Evolutionary conservation across 2,329 filamentous ascomycete species (phyloP).

Genomic region (Aspergillus tanneri): DNA sequence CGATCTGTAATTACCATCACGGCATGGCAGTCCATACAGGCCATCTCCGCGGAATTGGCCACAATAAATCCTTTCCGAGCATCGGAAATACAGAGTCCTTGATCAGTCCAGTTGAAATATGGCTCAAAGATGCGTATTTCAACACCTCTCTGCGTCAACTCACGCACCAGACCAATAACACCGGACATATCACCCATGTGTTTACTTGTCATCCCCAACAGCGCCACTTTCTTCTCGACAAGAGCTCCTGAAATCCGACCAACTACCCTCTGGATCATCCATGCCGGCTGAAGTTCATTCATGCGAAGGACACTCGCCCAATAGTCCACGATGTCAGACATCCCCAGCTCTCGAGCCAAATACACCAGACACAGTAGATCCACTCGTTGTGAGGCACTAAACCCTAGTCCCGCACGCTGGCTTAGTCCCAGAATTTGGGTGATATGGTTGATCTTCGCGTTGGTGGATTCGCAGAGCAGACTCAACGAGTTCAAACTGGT

Average conservation of each 20-base stretch:
- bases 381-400: slow-evolving; percentile 4
- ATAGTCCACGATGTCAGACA: slow-evolving; percentile 20
- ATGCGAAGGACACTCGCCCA: slow-evolving; percentile 19
- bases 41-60: slow-evolving; percentile 10
- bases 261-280: slow-evolving; percentile 6
- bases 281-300: slow-evolving; percentile 9
- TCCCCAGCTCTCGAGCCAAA: slow-evolving; percentile 18
- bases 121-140: slow-evolving; percentile 10
- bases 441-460: slow-evolving; percentile 17
- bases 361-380: slow-evolving; percentile 21
- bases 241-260: not conserved
- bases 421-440: slow-evolving; percentile 12
- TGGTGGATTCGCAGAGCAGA: slow-evolving; percentile 14
- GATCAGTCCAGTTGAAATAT: slow-evolving; percentile 4
- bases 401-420: slow-evolving; percentile 2
- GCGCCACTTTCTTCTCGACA: slow-evolving; percentile 7
- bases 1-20: slow-evolving; percentile 10
- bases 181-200: not conserved
- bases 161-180: slow-evolving; percentile 6
- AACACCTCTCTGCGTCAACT: slow-evolving; percentile 9
- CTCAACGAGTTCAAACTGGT: slow-evolving; percentile 12
- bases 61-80: slow-evolving; percentile 7
- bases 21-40: slow-evolving; percentile 14
- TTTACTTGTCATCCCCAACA: slow-evolving; percentile 9
- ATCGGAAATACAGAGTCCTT: slow-evolving; percentile 1